phyloP scores from a whole-genome alignment of 495 filamentous ascomycete genomes.

The Tuber melanosporum region DNA sequence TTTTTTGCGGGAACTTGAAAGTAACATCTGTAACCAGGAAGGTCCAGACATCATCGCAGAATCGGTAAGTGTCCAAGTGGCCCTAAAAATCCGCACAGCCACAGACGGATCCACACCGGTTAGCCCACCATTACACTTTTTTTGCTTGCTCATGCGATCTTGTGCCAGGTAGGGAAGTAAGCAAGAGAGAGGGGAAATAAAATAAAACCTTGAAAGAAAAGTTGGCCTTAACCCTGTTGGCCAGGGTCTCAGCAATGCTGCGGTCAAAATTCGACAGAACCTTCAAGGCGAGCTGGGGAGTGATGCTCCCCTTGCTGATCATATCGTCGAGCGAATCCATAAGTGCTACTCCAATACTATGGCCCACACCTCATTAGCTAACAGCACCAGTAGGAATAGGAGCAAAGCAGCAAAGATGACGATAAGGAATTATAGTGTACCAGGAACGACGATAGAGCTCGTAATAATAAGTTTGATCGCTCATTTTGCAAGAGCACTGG shows the following conservation, averaged over 20 bases:
- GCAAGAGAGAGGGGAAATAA: neutral
- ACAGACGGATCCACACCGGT: neutral
- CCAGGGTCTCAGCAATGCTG: conserved; percentile 76
- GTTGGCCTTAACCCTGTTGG: conserved; percentile 81
- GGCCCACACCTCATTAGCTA: conserved; percentile 26
- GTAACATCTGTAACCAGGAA: conserved; percentile 97
- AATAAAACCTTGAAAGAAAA: conserved; percentile 85
- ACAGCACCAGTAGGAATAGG: conserved; percentile 17
- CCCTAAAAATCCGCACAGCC: conserved; percentile 54
- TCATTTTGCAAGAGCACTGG: conserved; percentile 12
- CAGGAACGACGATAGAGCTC: conserved; percentile 97
- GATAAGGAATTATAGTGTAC: conserved; percentile 50
- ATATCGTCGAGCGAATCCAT: conserved; percentile 95
- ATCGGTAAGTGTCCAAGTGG: conserved; percentile 96
- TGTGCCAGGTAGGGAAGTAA: neutral
- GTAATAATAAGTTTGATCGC: conserved; percentile 66
- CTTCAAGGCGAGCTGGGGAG: conserved; percentile 98
- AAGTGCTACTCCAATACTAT: conserved; percentile 79
- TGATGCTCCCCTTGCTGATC: conserved; percentile 84
- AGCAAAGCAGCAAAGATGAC: conserved; percentile 23
- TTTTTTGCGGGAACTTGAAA: conserved; percentile 84
- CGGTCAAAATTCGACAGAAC: conserved; percentile 89
- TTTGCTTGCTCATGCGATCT: neutral
- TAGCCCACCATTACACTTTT: conserved; percentile 13
- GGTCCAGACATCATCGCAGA: conserved; percentile 99